Evolutionary conservation across 2,329 filamentous ascomycete genomes (phyloP), one percentile per base, ranked within the genome.

Genomic region (Helicocarpus griseus): DNA sequence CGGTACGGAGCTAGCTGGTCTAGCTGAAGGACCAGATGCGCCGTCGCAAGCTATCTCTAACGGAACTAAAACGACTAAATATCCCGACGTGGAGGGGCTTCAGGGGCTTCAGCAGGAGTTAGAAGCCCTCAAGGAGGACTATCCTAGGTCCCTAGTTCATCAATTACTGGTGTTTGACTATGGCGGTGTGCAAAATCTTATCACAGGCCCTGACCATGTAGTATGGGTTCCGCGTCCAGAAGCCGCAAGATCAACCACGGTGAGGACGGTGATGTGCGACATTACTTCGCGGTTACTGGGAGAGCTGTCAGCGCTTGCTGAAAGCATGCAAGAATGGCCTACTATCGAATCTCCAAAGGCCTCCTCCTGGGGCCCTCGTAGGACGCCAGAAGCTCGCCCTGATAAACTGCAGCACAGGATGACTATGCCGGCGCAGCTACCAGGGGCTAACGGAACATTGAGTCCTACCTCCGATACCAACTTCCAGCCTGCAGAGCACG

Each of bases 101-200:
- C 61, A 67, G 31, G 63, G 69, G 28, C 61, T 78, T 35, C 61
- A 68, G 54, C 80, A 85, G 62, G 85, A 88, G 61, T 73, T 94
- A 29, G 80, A 87, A 62, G 78, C 81, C 52, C 67, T 93, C 55
- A 79, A 81, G 61, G 85, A 89, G 64, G 77, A 78, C 55, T 89
- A 88, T 63, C 81, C 86, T 19, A 86, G 85, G 61, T 85, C 85
- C 0, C 75, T 94, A 48, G 81, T 89, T 1, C 87, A 93, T 60
- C 85, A 85, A 53, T 76, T 93, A 11, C 69, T 95, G 49, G 72
- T 95, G 29, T 95, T 95, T 66, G 88, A 95, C 65, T 85, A 85
- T 40, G 72, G 77, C 46, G 72, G 70, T 13, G 71, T 75, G 2
- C 70, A 80, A 14, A 76, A 77, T 21, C 72, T 85, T 41, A 79